Evolutionary conservation across 768 basidiomycete species (phyloP).

Genomic region (Mycena vitilis): DNA sequence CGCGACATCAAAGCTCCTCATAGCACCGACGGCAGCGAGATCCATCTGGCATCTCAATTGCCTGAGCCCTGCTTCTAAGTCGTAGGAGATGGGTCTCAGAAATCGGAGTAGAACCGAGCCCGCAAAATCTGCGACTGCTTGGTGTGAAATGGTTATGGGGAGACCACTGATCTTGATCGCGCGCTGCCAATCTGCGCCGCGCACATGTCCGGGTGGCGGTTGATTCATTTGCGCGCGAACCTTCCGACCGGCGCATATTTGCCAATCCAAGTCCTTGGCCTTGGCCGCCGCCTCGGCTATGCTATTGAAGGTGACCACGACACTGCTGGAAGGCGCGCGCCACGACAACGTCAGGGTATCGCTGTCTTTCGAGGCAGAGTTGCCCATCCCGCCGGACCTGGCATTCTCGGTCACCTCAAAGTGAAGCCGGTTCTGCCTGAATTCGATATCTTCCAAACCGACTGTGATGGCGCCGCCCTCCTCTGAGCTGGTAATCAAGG

Average conservation of each 20-base stretch:
- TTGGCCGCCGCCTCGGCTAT: slow-evolving; percentile 48
- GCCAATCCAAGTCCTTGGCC: slow-evolving; percentile 51
- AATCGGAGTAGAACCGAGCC: slow-evolving; percentile 38
- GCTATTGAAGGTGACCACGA: slow-evolving; percentile 56
- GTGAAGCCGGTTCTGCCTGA: slow-evolving; percentile 54
- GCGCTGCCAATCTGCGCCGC: slow-evolving; percentile 41
- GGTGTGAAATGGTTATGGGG: slow-evolving; percentile 41
- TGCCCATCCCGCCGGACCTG: slow-evolving; percentile 56
- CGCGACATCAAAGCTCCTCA: slow-evolving; percentile 43
- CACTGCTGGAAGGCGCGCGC: slow-evolving; percentile 58
- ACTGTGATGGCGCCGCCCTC: slow-evolving; percentile 53
- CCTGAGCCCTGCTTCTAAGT: slow-evolving; percentile 37
- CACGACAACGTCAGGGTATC: slow-evolving; percentile 64
- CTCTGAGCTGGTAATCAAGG: slow-evolving; percentile 55
- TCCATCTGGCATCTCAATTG: slow-evolving; percentile 42
- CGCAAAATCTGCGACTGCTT: slow-evolving; percentile 45
- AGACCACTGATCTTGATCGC: slow-evolving; percentile 60
- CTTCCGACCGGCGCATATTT: slow-evolving; percentile 52
- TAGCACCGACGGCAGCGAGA: slow-evolving; percentile 33
- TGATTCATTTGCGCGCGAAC: slow-evolving; percentile 60
- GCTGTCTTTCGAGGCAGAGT: slow-evolving; percentile 43
- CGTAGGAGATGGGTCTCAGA: slow-evolving; percentile 40
- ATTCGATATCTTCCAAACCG: slow-evolving; percentile 61
- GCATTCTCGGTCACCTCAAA: slow-evolving; percentile 57
- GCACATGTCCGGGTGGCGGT: slow-evolving; percentile 46